Conservation (phyloP, 2,329 filamentous ascomycete genomes). For the Tolypocladium cylindrosporum region DNA sequence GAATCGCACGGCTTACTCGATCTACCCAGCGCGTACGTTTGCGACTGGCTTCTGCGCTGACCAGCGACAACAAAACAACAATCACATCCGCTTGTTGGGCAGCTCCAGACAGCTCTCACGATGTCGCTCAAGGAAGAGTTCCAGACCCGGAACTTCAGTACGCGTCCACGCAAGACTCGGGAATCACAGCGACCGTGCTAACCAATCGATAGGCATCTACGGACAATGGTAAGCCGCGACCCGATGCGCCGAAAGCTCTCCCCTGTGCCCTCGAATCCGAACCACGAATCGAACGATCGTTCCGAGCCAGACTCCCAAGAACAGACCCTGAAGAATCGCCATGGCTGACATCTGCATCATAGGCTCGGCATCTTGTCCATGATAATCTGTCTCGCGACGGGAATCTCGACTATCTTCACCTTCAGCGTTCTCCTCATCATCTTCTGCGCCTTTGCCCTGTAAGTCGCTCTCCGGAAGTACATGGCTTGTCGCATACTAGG, state of each 20-base stretch:
- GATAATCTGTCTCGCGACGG: slow-evolving; percentile 60
- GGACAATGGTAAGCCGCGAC: slow-evolving; percentile 56
- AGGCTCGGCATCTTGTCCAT: slow-evolving; percentile 64
- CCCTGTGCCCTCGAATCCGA: neutral
- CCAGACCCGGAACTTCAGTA: slow-evolving; percentile 65
- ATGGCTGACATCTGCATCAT: neutral
- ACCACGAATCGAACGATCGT: neutral
- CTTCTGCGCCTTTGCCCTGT: slow-evolving; percentile 45
- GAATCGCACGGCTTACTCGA: too few species aligned
- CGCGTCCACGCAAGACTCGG: slow-evolving; percentile 18
- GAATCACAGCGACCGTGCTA: neutral
- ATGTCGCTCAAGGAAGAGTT: slow-evolving; percentile 67
- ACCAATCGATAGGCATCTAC: slow-evolving; percentile 50
- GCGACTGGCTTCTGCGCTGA: slow-evolving; percentile 1
- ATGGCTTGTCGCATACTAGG: neutral
- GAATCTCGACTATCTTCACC: slow-evolving; percentile 58
- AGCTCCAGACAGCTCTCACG: slow-evolving; percentile 25
- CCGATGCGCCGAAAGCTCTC: neutral
- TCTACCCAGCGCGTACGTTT: neutral
- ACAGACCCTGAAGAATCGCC: neutral
- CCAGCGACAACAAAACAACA: slow-evolving; percentile 3
- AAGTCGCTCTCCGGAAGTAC: slow-evolving; percentile 18
- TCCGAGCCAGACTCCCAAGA: neutral
- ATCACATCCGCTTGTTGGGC: neutral
- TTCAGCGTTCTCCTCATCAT: slow-evolving; percentile 36